Base-by-base conservation (phyloP, 805 yeast species). In the Metschnikowia corniflorae region DNA sequence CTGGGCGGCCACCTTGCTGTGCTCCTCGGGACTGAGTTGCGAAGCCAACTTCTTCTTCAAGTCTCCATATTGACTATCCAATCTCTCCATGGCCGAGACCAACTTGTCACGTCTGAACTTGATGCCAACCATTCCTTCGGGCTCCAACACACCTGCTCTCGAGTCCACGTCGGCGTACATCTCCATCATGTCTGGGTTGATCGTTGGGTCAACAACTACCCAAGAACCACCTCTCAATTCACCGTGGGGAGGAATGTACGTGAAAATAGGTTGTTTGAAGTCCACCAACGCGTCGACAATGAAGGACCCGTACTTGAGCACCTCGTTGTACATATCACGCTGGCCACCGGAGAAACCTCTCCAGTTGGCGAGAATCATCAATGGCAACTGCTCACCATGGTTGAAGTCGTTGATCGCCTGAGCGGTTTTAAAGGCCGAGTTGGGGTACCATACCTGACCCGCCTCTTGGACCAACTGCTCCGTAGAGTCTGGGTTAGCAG, bases 301-400 rank as follows among this genome's bases (percentile, higher is more conserved):
- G 65, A 75, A 87, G 3, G 97, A 80, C 60, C 99, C 99, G 60
- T 86, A 93, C 66, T 93, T 93, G 70, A 93, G 80, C 29, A 93
- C 95, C 71, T 93, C 99, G 57, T 89, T 87, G 76, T 84, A 94
- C 99, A 93, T 93, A 66, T 93, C 99, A 61, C 97, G 86, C 74
- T 93, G 99, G 63, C 99, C 98, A 73, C 99, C 98, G 50, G 97
- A 87, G 80, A 93, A 93, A 57, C 99, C 99, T 80, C 99, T 86
- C 99, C 99, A 93, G 78, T 93, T 93, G 42, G 98, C 98, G 53
- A 93, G 71, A 50, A 93, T 87, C 95, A 93, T 86, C 64, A 93
- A 74, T 47, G 99, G 99, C 58, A 93, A 75, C 66, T 89, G 91
- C 67, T 93, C 99, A 74, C 99, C 99, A 59, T 87, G 71, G 75